Evolutionary conservation across 148 eudicot genomes (phyloP).

Genomic region (Rhododendron molle): DNA sequence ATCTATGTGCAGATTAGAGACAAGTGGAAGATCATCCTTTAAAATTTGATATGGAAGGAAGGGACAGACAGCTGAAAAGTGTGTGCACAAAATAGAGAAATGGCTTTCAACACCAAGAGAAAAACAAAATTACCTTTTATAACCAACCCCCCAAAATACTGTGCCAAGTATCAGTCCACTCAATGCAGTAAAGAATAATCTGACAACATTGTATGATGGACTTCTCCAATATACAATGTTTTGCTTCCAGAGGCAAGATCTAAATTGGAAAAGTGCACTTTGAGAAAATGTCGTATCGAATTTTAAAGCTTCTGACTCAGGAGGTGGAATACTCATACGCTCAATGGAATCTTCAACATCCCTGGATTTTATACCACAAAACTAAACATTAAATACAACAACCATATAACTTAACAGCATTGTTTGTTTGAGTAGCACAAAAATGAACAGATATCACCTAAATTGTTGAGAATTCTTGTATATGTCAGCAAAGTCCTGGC

Average conservation of each 20-base stretch:
- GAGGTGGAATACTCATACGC: conserved; percentile 46
- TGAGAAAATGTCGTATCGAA: conserved; percentile 58
- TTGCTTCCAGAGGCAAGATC: conserved; percentile 73
- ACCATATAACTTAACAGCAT: background rate
- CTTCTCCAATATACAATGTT: conserved; percentile 79
- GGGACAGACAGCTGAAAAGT: background rate
- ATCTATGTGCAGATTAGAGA: background rate
- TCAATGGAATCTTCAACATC: conserved; percentile 63
- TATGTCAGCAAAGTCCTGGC: conserved; percentile 61
- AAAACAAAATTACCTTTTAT: conserved; percentile 52
- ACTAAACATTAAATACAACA: background rate
- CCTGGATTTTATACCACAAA: conserved; percentile 25
- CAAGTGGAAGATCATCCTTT: background rate
- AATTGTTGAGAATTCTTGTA: conserved; percentile 61
- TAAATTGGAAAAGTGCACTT: conserved; percentile 50
- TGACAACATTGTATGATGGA: conserved; percentile 78
- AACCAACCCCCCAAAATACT: conserved; percentile 71
- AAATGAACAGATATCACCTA: conserved; percentile 35
- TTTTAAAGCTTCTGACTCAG: conserved; percentile 46
- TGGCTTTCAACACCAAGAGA: background rate
- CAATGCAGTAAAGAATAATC: conserved; percentile 58
- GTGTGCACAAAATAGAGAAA: background rate
- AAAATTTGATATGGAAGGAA: background rate
- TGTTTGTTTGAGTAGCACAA: background rate
- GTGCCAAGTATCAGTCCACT: conserved; percentile 62